Evolutionary conservation across 176 grass and related monocot species (phyloP).

Genomic region (Musa schizocarpa): DNA sequence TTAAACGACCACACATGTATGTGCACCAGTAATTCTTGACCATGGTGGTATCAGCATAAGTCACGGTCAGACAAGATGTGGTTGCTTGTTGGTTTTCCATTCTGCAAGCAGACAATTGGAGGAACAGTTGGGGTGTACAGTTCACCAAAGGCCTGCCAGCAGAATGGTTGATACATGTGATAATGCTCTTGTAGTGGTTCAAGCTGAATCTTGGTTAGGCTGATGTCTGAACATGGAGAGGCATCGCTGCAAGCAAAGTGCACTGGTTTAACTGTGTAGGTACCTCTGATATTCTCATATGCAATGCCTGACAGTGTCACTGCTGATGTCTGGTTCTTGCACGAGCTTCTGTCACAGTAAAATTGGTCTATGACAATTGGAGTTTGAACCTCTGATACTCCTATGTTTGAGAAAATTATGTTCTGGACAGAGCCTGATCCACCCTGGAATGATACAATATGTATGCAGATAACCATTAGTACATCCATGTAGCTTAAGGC

Average conservation of each 20-base stretch:
- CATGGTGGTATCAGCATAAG: background rate
- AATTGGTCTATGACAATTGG: slow-evolving; percentile 7
- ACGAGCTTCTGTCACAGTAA: slow-evolving; percentile 1
- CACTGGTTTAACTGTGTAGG: slow-evolving; percentile 10
- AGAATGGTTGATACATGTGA: slow-evolving; percentile 2
- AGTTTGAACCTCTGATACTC: background rate
- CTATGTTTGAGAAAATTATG: background rate
- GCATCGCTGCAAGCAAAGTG: background rate
- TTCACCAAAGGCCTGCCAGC: slow-evolving; percentile 12
- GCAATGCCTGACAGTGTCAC: background rate
- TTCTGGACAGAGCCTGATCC: slow-evolving; percentile 6
- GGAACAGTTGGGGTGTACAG: slow-evolving; percentile 1
- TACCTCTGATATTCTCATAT: slow-evolving; percentile 8
- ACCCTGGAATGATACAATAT: background rate
- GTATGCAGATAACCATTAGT: background rate
- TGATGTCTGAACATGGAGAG: slow-evolving; percentile 6
- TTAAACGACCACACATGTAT: slow-evolving; percentile 1
- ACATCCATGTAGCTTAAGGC: background rate
- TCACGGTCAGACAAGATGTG: slow-evolving; percentile 1
- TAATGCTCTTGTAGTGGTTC: background rate
- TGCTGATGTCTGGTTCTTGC: slow-evolving; percentile 6
- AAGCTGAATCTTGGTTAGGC: background rate
- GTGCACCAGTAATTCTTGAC: background rate
- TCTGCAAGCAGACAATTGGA: slow-evolving; percentile 7
- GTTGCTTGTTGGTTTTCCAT: slow-evolving; percentile 4